A percentile compares a stretch with the other conserved stretches of the same genome.
Evolutionary conservation across 805 yeast genomes (phyloP).

Genomic region (Suhomyces canberraensis): DNA sequence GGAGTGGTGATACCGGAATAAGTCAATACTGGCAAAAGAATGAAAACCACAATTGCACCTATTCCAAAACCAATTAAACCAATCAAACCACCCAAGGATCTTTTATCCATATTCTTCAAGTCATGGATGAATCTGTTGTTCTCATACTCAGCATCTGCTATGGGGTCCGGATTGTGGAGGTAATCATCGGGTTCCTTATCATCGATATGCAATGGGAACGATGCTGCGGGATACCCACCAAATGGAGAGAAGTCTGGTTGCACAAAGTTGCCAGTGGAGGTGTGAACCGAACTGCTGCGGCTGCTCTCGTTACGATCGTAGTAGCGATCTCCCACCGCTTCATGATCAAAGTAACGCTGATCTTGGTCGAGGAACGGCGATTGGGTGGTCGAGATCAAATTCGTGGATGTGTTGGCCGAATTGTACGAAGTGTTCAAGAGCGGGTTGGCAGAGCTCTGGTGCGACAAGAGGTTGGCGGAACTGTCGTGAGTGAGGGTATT

Average conservation of each 20-base stretch:
- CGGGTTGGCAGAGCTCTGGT: conserved; percentile 4
- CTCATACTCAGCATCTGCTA: conserved; percentile 83
- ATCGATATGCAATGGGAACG: conserved; percentile 86
- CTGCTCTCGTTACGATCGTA: conserved; percentile 16
- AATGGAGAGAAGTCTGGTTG: conserved; percentile 77
- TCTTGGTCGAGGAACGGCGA: neutral
- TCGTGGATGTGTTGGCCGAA: conserved; percentile 6
- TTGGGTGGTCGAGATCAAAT: neutral
- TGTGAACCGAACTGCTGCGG: conserved; percentile 18
- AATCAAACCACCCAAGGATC: conserved; percentile 58
- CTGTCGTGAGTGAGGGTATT: conserved; percentile 24
- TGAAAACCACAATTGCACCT: conserved; percentile 66
- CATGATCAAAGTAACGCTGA: neutral
- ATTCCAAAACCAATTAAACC: conserved; percentile 57
- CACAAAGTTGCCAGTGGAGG: conserved; percentile 21
- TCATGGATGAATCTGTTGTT: conserved; percentile 64
- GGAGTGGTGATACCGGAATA: conserved; percentile 61
- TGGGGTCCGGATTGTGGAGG: conserved; percentile 93
- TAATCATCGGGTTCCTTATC: conserved; percentile 96
- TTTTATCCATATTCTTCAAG: conserved; percentile 60
- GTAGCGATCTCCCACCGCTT: no score
- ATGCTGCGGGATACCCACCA: conserved; percentile 94
- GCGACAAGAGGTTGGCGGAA: conserved; percentile 4
- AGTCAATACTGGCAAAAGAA: conserved; percentile 80
- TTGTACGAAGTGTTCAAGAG: neutral